Evolutionary conservation across 1,284 basidiomycete species (phyloP).

Genomic region (Jaminaea rosea): DNA sequence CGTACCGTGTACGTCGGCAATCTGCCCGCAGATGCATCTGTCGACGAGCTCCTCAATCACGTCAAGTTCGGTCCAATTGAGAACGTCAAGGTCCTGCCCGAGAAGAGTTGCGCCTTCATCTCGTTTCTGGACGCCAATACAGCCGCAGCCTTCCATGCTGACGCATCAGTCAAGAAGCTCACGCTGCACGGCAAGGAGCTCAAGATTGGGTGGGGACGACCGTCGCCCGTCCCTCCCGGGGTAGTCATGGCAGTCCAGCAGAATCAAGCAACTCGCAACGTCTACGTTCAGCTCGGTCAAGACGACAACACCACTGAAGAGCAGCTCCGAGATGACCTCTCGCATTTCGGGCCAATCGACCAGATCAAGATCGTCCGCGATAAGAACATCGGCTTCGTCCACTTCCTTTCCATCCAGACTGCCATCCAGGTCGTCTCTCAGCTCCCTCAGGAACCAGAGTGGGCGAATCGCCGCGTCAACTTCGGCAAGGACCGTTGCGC

Average conservation of each 20-base stretch:
- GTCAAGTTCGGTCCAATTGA: slow-evolving; percentile 97
- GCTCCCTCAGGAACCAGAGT: slow-evolving; percentile 37
- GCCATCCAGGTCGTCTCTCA: slow-evolving; percentile 43
- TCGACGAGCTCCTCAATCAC: slow-evolving; percentile 92
- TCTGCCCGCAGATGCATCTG: slow-evolving; percentile 86
- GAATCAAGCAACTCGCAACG: slow-evolving; percentile 42
- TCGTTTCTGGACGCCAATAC: slow-evolving; percentile 52
- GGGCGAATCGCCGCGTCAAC: slow-evolving; percentile 39
- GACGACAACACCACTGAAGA: slow-evolving; percentile 37
- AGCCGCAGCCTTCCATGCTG: slow-evolving; percentile 44
- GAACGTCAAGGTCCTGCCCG: slow-evolving; percentile 85
- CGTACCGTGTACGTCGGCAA: slow-evolving; percentile 97
- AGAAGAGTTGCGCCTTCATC: slow-evolving; percentile 95
- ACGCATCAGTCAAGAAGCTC: slow-evolving; percentile 43
- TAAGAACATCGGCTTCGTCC: slow-evolving; percentile 45
- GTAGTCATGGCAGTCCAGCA: slow-evolving; percentile 45
- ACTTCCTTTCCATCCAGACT: slow-evolving; percentile 43
- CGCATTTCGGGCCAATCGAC: slow-evolving; percentile 43
- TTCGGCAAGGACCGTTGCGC: slow-evolving; percentile 46
- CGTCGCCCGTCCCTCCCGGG: slow-evolving; percentile 31
- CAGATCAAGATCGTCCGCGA: slow-evolving; percentile 47
- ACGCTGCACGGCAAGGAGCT: slow-evolving; percentile 43
- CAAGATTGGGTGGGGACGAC: slow-evolving; percentile 47
- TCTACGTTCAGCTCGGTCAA: slow-evolving; percentile 34
- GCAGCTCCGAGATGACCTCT: slow-evolving; percentile 35